Base-by-base conservation (phyloP, 768 basidiomycete species). In the Amanita thiersii region DNA sequence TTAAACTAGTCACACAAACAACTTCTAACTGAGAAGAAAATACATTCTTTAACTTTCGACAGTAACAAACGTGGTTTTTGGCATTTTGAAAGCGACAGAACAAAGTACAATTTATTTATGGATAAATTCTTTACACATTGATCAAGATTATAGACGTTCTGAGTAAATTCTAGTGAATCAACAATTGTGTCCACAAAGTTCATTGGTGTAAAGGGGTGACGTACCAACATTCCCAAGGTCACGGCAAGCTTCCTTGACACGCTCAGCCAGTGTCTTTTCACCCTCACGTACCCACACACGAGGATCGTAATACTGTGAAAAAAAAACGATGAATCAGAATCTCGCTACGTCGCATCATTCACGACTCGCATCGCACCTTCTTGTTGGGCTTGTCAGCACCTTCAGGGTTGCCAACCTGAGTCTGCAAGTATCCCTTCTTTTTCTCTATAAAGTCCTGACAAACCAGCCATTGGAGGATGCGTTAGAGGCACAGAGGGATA, bases 221-320 rank as follows among this genome's bases (percentile, higher is more conserved):
- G 19, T 42, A 60, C 60, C 53, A 44, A 65, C 58, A 52, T 72
- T 89, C 51, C 84, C 88, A 46, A 99, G 76, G 65, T 99, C 94
- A 31, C 62, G 52, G 66, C 90, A 92, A n/a, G 94, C 92, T 62
- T 86, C 83, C 67, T 91, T 88, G 68, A 96, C 89, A 57, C 94
- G 89, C 48, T 62, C 74, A 36, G 61, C 35, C 51, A 98, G 76
- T 14, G 91, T 94, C 79, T 93, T 92, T 72, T 98, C 92, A 51
- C 93, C 93, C 67, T 96, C 91, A 55, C 94, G 87, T 38, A 99
- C 91, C 94, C 94, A 99, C 46, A 93, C 83, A 70, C 94, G 88
- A 37, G 92, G 93, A 63, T 94, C 91, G 66, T 94, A 94, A 72
- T 63, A 84, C 85, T 86, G 48, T 11, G 20, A 48, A 25, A 46